Base-by-base conservation (phyloP, 2,329 filamentous ascomycete species). In the Colletotrichum sp. region DNA sequence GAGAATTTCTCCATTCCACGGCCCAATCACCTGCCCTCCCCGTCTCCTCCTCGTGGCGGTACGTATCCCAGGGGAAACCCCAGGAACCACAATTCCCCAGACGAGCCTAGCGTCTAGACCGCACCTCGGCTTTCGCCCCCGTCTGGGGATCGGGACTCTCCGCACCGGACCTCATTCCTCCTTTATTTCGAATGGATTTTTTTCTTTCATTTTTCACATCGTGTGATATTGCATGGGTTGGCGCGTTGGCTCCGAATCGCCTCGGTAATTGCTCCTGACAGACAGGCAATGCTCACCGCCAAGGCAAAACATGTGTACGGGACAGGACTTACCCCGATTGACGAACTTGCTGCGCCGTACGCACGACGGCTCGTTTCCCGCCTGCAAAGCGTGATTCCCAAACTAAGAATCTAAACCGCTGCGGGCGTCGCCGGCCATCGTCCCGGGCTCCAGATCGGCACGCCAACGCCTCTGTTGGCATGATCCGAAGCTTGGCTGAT, bases 131-230 rank as follows among this genome's bases (percentile, higher is more conserved):
- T 39, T 65, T 73, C 64, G 28, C 34, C 74, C 74, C 65, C 74
- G 65, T 76, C 74, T 76, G 74, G 74, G 73, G 74, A 69, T 76
- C 32, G 63, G 24, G 64, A 49, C 36, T 21, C 73, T 76, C 69
- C 57, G 57, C 73, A 28, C 8, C 64, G 59, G 64, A 69, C 71
- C 49, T 39, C 49, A 59, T 59, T 32, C 64, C 57, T 69, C 24
- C 8, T 12, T 24, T 57, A 30, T 44, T 36, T 72, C n/a, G 2
- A 4, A 12, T 2, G 16, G 10, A 8, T 9, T 44, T 66, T 52
- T 5, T 21, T n/a, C 2, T 16, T 63, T 13, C 4, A 16, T 68
- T 28, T 72, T 49, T 57, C 8, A 30, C 26, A 30, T 21, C 13
- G 60, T 34, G 30, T 39, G 60, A 34, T n/a, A 39, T 63, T 36